phyloP scores from a whole-genome alignment of 106 monocot species.

The Acorus gramineus region DNA sequence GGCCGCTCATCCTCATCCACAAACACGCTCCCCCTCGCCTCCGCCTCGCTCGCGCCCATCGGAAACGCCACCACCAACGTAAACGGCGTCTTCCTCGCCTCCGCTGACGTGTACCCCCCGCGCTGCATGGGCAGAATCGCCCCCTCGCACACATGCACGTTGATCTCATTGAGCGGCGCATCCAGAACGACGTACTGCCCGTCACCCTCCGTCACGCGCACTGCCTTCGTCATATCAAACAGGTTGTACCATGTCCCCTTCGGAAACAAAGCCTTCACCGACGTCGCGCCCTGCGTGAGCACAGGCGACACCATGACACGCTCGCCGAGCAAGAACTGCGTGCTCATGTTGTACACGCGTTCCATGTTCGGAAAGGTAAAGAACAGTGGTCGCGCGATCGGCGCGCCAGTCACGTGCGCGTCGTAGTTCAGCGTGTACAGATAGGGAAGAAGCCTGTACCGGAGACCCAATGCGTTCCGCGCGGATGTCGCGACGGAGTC shows the following conservation, averaged over 20 bases:
- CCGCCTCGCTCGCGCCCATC: slow-evolving; percentile 20
- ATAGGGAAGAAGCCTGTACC: slow-evolving; percentile 79
- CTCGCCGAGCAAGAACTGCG: slow-evolving; percentile 73
- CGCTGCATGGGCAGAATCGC: slow-evolving; percentile 86
- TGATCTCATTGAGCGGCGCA: slow-evolving; percentile 81
- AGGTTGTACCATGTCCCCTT: slow-evolving; percentile 88
- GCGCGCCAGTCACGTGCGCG: slow-evolving; percentile 67
- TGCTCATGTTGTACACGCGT: slow-evolving; percentile 59
- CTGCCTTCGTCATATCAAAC: slow-evolving; percentile 63
- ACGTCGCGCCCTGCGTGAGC: slow-evolving; percentile 43
- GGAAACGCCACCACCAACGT: slow-evolving; percentile 73
- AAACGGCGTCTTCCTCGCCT: slow-evolving; percentile 70
- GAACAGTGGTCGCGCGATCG: slow-evolving; percentile 79
- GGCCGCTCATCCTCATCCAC: slow-evolving; percentile 87
- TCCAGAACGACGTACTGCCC: slow-evolving; percentile 29
- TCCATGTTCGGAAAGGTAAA: slow-evolving; percentile 79
- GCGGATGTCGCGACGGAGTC: slow-evolving; percentile 85
- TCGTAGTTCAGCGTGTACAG: slow-evolving; percentile 83
- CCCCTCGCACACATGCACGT: slow-evolving; percentile 83
- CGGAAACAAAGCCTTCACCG: slow-evolving; percentile 69
- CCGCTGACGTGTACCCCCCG: slow-evolving; percentile 63
- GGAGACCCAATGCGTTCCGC: slow-evolving; percentile 71
- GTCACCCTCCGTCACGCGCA: slow-evolving; percentile 43
- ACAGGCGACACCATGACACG: slow-evolving; percentile 88
- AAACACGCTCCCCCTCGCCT: slow-evolving; percentile 63